phyloP scores from a whole-genome alignment of 73 alveolate species.

The Tetrahymena elliotti region DNA sequence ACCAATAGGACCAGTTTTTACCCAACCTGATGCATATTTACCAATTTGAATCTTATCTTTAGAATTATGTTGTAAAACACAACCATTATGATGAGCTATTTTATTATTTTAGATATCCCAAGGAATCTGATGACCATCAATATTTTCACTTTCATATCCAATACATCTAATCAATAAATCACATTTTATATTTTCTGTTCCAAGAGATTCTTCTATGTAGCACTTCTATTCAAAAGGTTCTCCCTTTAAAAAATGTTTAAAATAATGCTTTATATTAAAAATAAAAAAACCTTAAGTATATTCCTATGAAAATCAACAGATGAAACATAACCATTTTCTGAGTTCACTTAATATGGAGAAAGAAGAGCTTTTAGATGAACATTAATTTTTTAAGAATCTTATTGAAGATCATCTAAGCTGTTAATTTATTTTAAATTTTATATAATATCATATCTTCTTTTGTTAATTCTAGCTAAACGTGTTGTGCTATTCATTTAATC shows the following conservation, averaged over 20 bases:
- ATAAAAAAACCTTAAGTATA: background rate
- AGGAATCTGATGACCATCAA: background rate
- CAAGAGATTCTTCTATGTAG: background rate
- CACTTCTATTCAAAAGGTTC: background rate
- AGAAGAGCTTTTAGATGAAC: background rate
- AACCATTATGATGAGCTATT: conserved; percentile 31
- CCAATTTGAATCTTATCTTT: conserved; percentile 40
- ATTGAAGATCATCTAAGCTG: background rate
- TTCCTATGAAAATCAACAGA: background rate
- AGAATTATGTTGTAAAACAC: background rate
- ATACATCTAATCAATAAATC: conserved; percentile 42
- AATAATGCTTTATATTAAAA: background rate
- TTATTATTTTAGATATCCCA: conserved; percentile 14
- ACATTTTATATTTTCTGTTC: background rate
- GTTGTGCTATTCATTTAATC: background rate
- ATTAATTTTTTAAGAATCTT: background rate
- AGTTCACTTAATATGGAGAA: background rate
- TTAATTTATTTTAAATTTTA: background rate
- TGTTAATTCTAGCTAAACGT: background rate
- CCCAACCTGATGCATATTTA: conserved; percentile 79
- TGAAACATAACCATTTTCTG: background rate
- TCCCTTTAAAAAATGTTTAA: background rate
- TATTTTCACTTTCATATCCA: conserved; percentile 39
- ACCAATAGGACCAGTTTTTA: conserved; percentile 79
- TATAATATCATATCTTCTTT: background rate